These are phyloP conservation scores for Bryopsis sp. DNA, from an alignment of 139 green algal species.

Conservation along the genomic window DNA sequence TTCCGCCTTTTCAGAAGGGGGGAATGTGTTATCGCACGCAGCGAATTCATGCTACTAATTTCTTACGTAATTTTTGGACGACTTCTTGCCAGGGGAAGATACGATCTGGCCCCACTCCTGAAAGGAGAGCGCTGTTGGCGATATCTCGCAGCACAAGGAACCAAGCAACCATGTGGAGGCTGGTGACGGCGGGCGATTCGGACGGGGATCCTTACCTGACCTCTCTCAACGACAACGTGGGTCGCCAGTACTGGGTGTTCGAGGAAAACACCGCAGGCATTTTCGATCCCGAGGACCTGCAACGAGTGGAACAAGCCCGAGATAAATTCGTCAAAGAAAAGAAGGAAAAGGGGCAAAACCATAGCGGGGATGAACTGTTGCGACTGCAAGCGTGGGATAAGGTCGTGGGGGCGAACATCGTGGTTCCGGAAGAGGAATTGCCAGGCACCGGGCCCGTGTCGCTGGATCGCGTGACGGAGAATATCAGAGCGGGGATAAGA, in stretches of 20 bases:
- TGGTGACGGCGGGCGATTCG: constrained; percentile 29
- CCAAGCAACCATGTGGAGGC: constrained; percentile 44
- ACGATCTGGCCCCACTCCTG: too few species aligned
- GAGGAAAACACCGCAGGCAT: constrained; percentile 41
- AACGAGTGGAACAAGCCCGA: constrained; percentile 48
- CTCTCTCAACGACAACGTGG: constrained; percentile 52
- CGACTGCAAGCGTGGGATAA: neutral
- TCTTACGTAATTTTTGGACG: too few species aligned
- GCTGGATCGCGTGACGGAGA: constrained; percentile 30
- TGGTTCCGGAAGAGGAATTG: neutral
- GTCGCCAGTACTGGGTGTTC: constrained; percentile 80
- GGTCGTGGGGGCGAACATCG: neutral
- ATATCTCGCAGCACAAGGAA: too few species aligned
- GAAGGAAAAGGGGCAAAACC: constrained; percentile 28
- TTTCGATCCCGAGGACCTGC: constrained; percentile 53
- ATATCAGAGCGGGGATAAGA: constrained; percentile 50
- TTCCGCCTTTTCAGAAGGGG: too few species aligned
- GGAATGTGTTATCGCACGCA: too few species aligned
- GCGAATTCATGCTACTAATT: too few species aligned
- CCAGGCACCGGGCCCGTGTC: neutral
- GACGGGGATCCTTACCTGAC: constrained; percentile 29
- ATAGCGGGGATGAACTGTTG: constrained; percentile 18
- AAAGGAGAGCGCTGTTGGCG: too few species aligned
- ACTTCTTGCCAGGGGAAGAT: too few species aligned
- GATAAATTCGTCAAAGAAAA: constrained; percentile 49